Evolutionary conservation across 257 asterid genomes (phyloP).

Genomic region (Salvia splendens): DNA sequence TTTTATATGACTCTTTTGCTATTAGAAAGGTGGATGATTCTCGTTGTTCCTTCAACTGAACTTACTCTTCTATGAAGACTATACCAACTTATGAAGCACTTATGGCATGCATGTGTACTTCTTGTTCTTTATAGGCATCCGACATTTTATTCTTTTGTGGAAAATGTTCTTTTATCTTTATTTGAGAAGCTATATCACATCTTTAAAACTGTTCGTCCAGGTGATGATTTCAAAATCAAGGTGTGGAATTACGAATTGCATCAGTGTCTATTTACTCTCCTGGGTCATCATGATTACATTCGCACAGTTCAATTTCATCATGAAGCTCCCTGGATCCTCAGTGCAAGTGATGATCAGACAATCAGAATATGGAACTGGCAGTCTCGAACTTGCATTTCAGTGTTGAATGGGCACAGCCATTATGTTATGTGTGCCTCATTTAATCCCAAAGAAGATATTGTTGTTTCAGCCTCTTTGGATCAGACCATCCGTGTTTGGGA

Average conservation of each 20-base stretch:
- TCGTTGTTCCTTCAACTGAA: background rate
- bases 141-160: background rate
- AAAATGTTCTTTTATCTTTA: background rate
- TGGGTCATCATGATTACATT: conserved; percentile 97
- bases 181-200: background rate
- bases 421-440: conserved; percentile 97
- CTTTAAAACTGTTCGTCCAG: conserved; percentile 46
- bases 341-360: conserved; percentile 97
- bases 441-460: conserved; percentile 96
- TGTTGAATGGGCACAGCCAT: conserved; percentile 95
- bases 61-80: conserved; percentile 14
- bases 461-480: conserved; percentile 97
- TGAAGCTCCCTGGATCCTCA: conserved; percentile 90
- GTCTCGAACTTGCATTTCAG: conserved; percentile 90
- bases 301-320: conserved; percentile 97
- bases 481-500: conserved; percentile 99
- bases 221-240: conserved; percentile 97
- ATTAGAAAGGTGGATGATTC: background rate
- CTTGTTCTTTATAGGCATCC: background rate
- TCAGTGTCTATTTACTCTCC: conserved; percentile 90
- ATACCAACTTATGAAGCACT: background rate
- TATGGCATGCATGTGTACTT: background rate
- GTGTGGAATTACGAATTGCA: conserved; percentile 98
- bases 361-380: conserved; percentile 98
- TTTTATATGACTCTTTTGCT: background rate